Evolutionary conservation across 2,329 filamentous ascomycete species (phyloP).

Genomic region (Cylindrodendrum hubeiense): DNA sequence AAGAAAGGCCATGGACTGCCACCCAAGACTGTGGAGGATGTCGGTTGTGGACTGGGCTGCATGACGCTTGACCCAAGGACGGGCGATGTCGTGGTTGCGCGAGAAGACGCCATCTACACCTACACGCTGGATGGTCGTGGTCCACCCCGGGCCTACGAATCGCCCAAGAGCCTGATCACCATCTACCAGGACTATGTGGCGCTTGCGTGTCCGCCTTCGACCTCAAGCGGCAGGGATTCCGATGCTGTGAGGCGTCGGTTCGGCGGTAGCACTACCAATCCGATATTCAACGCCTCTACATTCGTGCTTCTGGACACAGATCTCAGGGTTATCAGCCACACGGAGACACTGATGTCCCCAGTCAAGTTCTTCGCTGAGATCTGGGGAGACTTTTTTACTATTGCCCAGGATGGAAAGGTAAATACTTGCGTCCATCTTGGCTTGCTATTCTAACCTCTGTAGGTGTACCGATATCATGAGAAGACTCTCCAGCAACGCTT

Average conservation of each 20-base stretch:
- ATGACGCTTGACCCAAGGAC: slow-evolving; percentile 88
- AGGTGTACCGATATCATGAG: slow-evolving; percentile 91
- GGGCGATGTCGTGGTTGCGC: slow-evolving; percentile 89
- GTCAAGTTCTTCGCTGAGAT: slow-evolving; percentile 85
- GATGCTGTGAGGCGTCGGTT: slow-evolving; percentile 78
- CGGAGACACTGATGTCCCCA: slow-evolving; percentile 84
- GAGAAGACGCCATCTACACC: slow-evolving; percentile 96
- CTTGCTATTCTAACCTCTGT: slow-evolving; percentile 31
- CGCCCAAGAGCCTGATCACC: slow-evolving; percentile 84
- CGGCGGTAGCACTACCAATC: slow-evolving; percentile 76
- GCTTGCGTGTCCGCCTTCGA: slow-evolving; percentile 80
- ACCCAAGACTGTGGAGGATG: slow-evolving; percentile 88
- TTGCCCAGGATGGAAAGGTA: slow-evolving; percentile 93
- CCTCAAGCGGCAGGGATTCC: slow-evolving; percentile 65
- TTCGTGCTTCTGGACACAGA: slow-evolving; percentile 95
- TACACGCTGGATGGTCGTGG: slow-evolving; percentile 89
- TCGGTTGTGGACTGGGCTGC: slow-evolving; percentile 92
- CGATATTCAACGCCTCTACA: slow-evolving; percentile 86
- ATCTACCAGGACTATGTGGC: slow-evolving; percentile 89
- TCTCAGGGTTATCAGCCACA: slow-evolving; percentile 89
- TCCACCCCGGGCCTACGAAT: slow-evolving; percentile 91
- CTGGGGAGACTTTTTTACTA: slow-evolving; percentile 93
- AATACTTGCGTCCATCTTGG: slow-evolving; percentile 15
- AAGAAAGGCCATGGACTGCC: slow-evolving; percentile 91
- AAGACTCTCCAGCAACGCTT: slow-evolving; percentile 91